Base-by-base conservation (phyloP, 495 filamentous ascomycete species). In the Baudoinia panamericana region DNA sequence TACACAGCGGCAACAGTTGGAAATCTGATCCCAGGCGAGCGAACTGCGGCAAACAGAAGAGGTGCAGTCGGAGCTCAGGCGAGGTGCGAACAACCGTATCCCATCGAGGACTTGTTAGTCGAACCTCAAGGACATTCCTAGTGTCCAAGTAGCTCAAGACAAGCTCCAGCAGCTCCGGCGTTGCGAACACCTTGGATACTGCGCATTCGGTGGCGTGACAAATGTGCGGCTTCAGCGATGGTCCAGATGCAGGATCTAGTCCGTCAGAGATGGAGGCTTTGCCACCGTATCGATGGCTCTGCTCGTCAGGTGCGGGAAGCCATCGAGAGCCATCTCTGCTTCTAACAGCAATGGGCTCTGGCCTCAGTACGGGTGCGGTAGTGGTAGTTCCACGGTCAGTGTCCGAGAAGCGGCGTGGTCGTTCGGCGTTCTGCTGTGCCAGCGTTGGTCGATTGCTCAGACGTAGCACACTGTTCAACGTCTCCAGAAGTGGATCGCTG, bases 31-130 rank as follows among this genome's bases (percentile, higher is more conserved):
- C 27, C 1, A 41, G 46, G 3, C 37, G 16, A 6, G 7, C 23
- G 18, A 28, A 50, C 10, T 44, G 40, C 4, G 39, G 30, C 13
- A 33, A 34, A 13, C 16, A 18, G 28, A 44, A 50, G 21, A 26
- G 31, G 41, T 50, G 39, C 17, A 50, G 33, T 5, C 46, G 46
- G 17, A 50, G 29, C 26, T 45, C 11, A 2, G 46, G 46, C 8
- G 46, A 50, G 5, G 36, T 7, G 3, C 27, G 10, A 22, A 45
- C 39, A 1, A 30, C 36, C 6, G 22, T 21, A 22, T 39, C 25
- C 46, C 46, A 50, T 1, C 22, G 4, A 2, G 9, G 19, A 21
- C 27, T 41, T 1, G 46, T 44, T 2, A 20, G 36, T 8, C 46
- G 40, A 3, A 39, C 21, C 5, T 13, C 7, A 9, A 43, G 26